Base-by-base conservation (phyloP, 2,329 filamentous ascomycete species). In the Epichloe gansuensis region DNA sequence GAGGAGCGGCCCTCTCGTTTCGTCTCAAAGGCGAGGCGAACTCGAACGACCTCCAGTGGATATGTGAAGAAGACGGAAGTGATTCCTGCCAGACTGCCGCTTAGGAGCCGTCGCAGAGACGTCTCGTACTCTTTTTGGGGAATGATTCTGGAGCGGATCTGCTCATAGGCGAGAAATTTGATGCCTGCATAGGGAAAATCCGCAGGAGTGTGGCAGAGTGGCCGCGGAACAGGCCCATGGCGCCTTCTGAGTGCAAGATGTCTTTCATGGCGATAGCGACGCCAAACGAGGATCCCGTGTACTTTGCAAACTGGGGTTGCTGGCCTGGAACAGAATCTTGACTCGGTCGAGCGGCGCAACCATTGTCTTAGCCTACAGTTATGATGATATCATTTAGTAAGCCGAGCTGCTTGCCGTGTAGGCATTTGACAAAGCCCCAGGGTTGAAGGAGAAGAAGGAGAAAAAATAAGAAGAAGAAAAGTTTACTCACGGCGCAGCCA, bases 111-210 rank as follows among this genome's bases (percentile, higher is more conserved):
- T 48, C 93, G 81, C 31, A 86, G 67, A 1, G 86, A 79, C 0
- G 91, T 97, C 67, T 98, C 93, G 54, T 94, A 77, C 5, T 83
- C 73, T 50, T 75, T 80, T 39, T 71, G 74, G 1, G 79, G 80
- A 56, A 98, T 97, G 35, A 97, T 64, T 13, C 83, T 63, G 12
- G 85, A 81, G 55, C 93, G 87, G 58, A 96, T 88, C 69, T 98
- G 93, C 68, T 98, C 93, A 72, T 98, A 98, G 46, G 91, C 91
- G 43, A 98, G 80, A 64, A 98, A 98, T 65, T 98, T 98, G 70
- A 97, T 95, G 46, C 88, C 91, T 15, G 91, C 93, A 67, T 98
- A 98, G 5, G 93, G 62, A 97, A 98, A 57, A 98, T 95, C 58
- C 93, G 85, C 50, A 97, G 76, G 3, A 98, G 75, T 0, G 93